Conservation (phyloP, 306 rosid species). For the Dryas alaskensis region DNA sequence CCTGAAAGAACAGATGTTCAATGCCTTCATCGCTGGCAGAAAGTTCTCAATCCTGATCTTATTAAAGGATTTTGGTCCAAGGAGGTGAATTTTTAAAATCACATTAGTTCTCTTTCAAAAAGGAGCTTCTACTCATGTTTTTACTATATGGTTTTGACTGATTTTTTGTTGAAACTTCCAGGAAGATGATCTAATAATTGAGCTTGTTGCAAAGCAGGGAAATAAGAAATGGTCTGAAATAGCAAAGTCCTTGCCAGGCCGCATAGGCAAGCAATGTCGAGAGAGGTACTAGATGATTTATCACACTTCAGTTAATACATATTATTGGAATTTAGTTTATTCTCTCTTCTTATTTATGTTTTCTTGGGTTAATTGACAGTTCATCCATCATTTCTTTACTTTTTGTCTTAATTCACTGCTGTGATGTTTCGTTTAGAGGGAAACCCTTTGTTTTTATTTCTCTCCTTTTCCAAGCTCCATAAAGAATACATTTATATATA, state of each 20-base stretch:
- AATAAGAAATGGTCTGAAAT: conserved; percentile 41
- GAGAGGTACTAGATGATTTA: conserved; percentile 31
- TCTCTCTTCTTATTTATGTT: not conserved
- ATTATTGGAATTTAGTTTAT: not conserved
- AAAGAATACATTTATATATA: no score
- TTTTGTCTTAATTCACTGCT: not conserved
- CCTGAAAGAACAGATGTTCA: conserved; percentile 41
- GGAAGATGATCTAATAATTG: conserved; percentile 42
- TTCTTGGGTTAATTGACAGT: not conserved
- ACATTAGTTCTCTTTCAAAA: not conserved
- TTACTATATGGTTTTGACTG: not conserved
- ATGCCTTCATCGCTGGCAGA: conserved; percentile 60
- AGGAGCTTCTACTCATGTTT: not conserved
- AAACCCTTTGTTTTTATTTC: not conserved
- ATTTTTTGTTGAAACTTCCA: not conserved
- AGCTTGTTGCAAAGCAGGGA: conserved; percentile 36
- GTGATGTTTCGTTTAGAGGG: not conserved
- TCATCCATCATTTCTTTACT: not conserved
- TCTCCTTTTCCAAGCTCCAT: not conserved
- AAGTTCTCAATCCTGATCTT: conserved; percentile 54
- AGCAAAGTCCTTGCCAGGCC: conserved; percentile 48
- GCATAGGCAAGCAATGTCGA: conserved; percentile 59
- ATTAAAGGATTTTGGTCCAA: conserved; percentile 54
- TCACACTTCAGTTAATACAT: not conserved
- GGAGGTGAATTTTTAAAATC: conserved; percentile 28